Conservation (phyloP, 441 rosid species). For the Erodium trifolium region DNA sequence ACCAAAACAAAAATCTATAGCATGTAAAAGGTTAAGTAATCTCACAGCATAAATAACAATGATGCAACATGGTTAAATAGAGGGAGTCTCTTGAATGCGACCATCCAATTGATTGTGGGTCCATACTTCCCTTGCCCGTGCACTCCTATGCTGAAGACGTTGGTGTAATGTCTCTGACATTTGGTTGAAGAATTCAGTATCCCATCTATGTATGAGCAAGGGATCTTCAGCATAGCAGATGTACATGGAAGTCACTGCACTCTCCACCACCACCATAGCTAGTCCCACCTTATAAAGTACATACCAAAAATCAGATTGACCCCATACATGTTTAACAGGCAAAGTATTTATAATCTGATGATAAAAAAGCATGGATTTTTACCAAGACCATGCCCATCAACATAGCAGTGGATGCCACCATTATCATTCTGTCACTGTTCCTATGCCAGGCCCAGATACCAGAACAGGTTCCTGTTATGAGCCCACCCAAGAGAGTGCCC, state of each 20-base stretch:
- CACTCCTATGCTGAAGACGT: constrained; percentile 76
- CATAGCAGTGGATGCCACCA: constrained; percentile 91
- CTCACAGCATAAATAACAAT: background rate
- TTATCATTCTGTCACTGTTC: constrained; percentile 50
- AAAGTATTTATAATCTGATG: background rate
- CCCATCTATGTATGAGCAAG: constrained; percentile 75
- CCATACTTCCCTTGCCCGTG: constrained; percentile 49
- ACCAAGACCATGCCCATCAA: constrained; percentile 96
- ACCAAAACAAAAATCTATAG: background rate
- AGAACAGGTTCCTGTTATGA: constrained; percentile 75
- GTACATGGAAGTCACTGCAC: constrained; percentile 87
- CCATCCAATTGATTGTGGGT: constrained; percentile 33
- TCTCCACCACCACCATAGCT: constrained; percentile 87
- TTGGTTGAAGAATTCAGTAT: constrained; percentile 63
- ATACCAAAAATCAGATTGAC: background rate
- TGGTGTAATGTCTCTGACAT: constrained; percentile 74
- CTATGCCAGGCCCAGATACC: constrained; percentile 75
- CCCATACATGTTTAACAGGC: background rate
- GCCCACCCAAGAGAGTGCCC: constrained; percentile 87
- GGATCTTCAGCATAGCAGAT: constrained; percentile 92
- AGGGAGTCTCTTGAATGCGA: constrained; percentile 28
- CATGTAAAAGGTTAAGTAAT: background rate
- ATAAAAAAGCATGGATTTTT: constrained; percentile 11
- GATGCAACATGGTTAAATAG: background rate
- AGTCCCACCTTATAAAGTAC: constrained; percentile 52